These are phyloP conservation scores for Lodderomyces pseudojiufengensis DNA, from an alignment of 1,139 yeast genomes.

Conservation along the genomic window DNA sequence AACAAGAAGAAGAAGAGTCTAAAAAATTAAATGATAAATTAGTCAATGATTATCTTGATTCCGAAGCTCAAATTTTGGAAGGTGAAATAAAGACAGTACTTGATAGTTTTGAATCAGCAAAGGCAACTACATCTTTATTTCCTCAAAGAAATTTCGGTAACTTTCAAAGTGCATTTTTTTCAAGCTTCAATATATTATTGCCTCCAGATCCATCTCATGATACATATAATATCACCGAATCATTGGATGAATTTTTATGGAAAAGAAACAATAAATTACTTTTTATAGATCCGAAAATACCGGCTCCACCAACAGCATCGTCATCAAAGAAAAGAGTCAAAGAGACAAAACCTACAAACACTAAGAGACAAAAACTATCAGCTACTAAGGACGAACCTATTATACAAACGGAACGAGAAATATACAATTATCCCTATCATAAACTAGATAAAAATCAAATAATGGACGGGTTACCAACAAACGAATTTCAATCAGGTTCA, in stretches of 20 bases:
- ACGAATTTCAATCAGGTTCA: conserved; percentile 17
- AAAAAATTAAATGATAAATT: conserved; percentile 2
- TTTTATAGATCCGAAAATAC: conserved; percentile 8
- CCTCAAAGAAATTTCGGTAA: conserved; percentile 3
- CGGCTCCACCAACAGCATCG: conserved; percentile 4
- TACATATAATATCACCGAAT: conserved; percentile 15
- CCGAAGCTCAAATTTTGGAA: conserved; percentile 11
- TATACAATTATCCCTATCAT: conserved; percentile 4
- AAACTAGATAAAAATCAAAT: conserved; percentile 18
- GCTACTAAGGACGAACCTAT: conserved; percentile 1
- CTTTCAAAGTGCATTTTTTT: conserved; percentile 7
- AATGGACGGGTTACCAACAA: conserved; percentile 18
- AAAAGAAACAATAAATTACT: conserved; percentile 16
- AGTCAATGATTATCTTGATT: conserved; percentile 5
- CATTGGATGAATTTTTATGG: conserved; percentile 21
- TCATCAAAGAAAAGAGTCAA: conserved; percentile 4
- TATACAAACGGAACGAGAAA: background rate
- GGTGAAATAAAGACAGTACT: conserved; percentile 11
- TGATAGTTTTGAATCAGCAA: conserved; percentile 1
- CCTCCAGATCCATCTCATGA: too few relatives aligned
- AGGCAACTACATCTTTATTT: conserved; percentile 10
- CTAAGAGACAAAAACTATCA: conserved; percentile 10
- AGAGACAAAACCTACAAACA: background rate
- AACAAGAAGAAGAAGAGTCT: conserved; percentile 1
- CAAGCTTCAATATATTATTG: background rate